These are phyloP conservation scores for Geotrichum fermentans DNA, from an alignment of 1,139 yeast species.

Conservation along the genomic window DNA sequence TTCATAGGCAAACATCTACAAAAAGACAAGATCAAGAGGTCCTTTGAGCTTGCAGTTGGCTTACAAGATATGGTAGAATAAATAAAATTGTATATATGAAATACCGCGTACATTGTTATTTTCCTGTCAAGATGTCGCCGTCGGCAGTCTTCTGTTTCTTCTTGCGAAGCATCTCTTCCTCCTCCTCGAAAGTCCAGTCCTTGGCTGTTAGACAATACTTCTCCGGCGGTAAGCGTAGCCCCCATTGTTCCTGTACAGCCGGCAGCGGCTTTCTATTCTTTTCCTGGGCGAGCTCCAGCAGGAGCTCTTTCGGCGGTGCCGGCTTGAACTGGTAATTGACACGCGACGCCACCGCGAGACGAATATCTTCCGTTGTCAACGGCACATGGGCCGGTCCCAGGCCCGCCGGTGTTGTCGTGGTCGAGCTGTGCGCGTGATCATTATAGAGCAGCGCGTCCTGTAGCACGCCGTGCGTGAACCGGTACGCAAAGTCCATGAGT, in stretches of 20 bases:
- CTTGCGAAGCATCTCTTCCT: slow-evolving; percentile 37
- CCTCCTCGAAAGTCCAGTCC: slow-evolving; percentile 61
- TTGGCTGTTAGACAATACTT: slow-evolving; percentile 87
- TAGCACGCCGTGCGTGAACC: slow-evolving; percentile 79
- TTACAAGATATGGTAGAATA: neutral
- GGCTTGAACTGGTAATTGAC: slow-evolving; percentile 95
- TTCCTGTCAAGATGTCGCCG: slow-evolving; percentile 17
- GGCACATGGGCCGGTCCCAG: slow-evolving; percentile 45
- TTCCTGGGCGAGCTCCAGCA: slow-evolving; percentile 87
- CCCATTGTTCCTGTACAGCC: slow-evolving; percentile 87
- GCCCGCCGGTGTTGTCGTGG: slow-evolving; percentile 38
- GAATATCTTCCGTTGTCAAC: slow-evolving; percentile 79
- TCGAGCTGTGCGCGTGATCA: slow-evolving; percentile 53
- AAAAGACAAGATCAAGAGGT: slow-evolving; percentile 16
- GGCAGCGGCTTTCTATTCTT: slow-evolving; percentile 87
- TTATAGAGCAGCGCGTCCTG: slow-evolving; percentile 85
- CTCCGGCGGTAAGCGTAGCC: slow-evolving; percentile 92
- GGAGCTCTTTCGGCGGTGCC: slow-evolving; percentile 86
- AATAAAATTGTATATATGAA: neutral
- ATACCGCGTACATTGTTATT: neutral
- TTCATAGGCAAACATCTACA: slow-evolving; percentile 69
- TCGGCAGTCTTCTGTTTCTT: slow-evolving; percentile 20
- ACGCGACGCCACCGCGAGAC: slow-evolving; percentile 89
- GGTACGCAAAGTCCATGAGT: slow-evolving; percentile 90
- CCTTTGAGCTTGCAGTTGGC: slow-evolving; percentile 9